phyloP scores from a whole-genome alignment of 306 rosid genomes.

The Ceratonia siliqua region DNA sequence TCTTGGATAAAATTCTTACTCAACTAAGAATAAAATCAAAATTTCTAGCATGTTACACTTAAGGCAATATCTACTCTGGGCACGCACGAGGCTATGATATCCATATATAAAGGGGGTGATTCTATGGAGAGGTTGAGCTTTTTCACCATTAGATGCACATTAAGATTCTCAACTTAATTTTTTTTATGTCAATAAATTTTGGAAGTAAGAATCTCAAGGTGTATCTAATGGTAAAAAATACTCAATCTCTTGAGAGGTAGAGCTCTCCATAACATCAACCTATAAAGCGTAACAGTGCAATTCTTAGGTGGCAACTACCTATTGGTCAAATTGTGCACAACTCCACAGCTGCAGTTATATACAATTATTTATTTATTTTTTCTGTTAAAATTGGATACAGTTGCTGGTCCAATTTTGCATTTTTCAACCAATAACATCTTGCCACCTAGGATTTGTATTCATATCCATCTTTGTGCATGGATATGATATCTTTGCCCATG shows the following conservation, averaged over 20 bases:
- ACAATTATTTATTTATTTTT: neutral
- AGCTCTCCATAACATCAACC: too few species aligned
- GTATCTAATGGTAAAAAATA: too few species aligned
- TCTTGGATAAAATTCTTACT: too few species aligned
- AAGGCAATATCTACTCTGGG: neutral
- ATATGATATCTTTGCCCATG: neutral
- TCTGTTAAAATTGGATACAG: neutral
- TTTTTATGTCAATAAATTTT: too few species aligned
- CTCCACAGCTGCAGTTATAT: neutral
- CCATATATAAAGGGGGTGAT: neutral
- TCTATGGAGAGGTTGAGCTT: too few species aligned
- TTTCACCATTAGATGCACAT: too few species aligned
- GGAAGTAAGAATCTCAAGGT: too few species aligned
- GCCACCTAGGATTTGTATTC: neutral
- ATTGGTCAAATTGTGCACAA: neutral
- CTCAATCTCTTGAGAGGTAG: too few species aligned
- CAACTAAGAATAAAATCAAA: slow-evolving; percentile 15
- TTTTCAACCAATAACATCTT: neutral
- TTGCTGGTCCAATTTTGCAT: neutral
- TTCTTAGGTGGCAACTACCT: neutral
- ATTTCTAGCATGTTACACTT: slow-evolving; percentile 7
- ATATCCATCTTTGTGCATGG: neutral
- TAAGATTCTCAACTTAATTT: too few species aligned
- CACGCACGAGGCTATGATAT: neutral
- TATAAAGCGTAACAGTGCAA: neutral